Evolutionary conservation across 352 stramenopile species (phyloP).

Genomic region (Globisporangium polare): DNA sequence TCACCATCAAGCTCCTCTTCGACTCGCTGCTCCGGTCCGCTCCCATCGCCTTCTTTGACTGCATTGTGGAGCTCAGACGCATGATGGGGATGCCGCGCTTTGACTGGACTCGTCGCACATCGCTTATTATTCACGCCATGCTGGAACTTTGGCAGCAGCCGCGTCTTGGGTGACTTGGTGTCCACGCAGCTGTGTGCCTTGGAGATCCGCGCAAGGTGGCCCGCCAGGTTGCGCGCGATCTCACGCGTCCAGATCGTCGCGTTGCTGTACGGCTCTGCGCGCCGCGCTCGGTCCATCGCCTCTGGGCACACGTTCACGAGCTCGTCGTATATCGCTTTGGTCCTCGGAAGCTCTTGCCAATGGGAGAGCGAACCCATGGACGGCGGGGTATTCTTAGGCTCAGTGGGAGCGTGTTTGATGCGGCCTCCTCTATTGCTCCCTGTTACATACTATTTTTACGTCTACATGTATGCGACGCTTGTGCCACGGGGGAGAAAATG

Average conservation of each 20-base stretch:
- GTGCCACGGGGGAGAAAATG: neutral
- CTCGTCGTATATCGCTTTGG: neutral
- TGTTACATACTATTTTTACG: too few relatives aligned
- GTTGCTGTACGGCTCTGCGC: slow-evolving; percentile 74
- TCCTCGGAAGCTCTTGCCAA: neutral
- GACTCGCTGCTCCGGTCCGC: neutral
- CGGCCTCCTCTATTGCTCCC: neutral
- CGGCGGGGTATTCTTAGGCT: slow-evolving; percentile 2
- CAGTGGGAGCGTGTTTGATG: neutral
- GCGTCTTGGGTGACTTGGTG: slow-evolving; percentile 58
- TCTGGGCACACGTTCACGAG: too few relatives aligned
- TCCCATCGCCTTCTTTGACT: neutral
- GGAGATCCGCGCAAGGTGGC: slow-evolving; percentile 61
- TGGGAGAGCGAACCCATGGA: neutral
- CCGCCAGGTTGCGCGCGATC: slow-evolving; percentile 62
- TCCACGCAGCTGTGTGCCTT: slow-evolving; percentile 74
- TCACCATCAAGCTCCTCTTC: slow-evolving; percentile 7
- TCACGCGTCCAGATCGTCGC: slow-evolving; percentile 74
- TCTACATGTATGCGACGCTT: slow-evolving; percentile 3
- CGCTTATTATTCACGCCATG: slow-evolving; percentile 31
- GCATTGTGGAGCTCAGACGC: neutral
- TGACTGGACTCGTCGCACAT: slow-evolving; percentile 44
- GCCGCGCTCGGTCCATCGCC: slow-evolving; percentile 61
- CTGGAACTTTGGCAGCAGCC: slow-evolving; percentile 44
- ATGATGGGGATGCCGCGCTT: slow-evolving; percentile 21